phyloP scores from a whole-genome alignment of 495 filamentous ascomycete genomes.

The Podospora conica region DNA sequence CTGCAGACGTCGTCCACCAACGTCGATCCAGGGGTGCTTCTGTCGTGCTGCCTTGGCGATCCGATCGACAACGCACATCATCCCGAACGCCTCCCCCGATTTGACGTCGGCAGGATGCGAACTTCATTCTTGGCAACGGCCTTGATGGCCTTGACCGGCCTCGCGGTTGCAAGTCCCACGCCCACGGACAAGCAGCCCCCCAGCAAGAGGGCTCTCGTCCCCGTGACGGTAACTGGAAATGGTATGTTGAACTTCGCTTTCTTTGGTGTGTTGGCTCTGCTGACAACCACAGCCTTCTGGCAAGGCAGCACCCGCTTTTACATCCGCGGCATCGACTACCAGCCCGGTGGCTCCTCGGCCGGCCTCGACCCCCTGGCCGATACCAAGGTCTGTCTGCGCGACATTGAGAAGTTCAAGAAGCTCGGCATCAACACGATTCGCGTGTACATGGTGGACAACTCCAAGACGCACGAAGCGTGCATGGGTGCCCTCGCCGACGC shows the following conservation, averaged over 20 bases:
- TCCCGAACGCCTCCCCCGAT: not conserved
- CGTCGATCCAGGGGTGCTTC: not conserved
- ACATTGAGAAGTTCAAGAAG: constrained; percentile 76
- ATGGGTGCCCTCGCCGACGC: constrained; percentile 76
- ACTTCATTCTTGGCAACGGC: constrained; percentile 36
- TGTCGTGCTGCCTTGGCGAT: not conserved
- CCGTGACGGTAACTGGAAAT: constrained; percentile 44
- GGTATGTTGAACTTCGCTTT: constrained; percentile 22
- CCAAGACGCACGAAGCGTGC: constrained; percentile 71
- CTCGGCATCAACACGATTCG: constrained; percentile 88
- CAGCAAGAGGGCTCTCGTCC: constrained; percentile 38
- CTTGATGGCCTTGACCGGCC: constrained; percentile 47
- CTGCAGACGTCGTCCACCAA: not conserved
- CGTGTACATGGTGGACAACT: constrained; percentile 91
- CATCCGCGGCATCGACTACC: constrained; percentile 91
- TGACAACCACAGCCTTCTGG: constrained; percentile 66
- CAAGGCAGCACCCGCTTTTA: constrained; percentile 80
- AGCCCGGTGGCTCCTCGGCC: constrained; percentile 81
- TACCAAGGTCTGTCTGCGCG: constrained; percentile 62
- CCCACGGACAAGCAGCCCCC: constrained; percentile 52
- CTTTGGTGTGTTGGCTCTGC: constrained; percentile 17
- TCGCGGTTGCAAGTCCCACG: constrained; percentile 53
- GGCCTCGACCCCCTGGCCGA: constrained; percentile 77
- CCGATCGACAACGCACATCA: constrained; percentile 5
- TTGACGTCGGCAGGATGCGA: constrained; percentile 14